Evolutionary conservation across 139 green algal genomes (phyloP).

Genomic region (Tetraselmis chui): DNA sequence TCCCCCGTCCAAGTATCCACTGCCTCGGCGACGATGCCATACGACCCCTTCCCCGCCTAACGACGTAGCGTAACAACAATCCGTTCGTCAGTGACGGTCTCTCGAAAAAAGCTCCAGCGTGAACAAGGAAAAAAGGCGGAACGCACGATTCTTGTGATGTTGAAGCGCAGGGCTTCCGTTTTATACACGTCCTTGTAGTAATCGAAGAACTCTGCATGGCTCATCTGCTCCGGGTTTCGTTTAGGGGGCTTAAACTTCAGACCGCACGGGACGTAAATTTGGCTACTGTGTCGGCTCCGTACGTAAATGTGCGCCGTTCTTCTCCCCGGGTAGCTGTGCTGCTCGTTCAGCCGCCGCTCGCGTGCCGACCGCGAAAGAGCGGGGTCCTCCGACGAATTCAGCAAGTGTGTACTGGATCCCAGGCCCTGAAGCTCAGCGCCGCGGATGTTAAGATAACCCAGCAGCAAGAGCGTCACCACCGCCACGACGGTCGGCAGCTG

Average conservation of each 20-base stretch:
- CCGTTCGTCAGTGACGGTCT: no score
- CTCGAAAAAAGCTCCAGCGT: no score
- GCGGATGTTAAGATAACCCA: not conserved
- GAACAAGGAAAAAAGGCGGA: no score
- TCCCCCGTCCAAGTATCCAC: not conserved
- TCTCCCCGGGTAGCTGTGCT: not conserved
- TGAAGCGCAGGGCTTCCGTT: not conserved
- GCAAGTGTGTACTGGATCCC: not conserved
- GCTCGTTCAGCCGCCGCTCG: not conserved
- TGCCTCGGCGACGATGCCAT: not conserved
- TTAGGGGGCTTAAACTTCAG: not conserved
- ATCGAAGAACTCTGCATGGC: not conserved
- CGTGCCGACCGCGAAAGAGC: not conserved
- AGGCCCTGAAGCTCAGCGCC: not conserved
- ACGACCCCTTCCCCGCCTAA: not conserved
- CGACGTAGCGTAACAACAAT: no score
- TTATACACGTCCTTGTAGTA: not conserved
- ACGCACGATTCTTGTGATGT: not conserved
- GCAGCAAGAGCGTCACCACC: not conserved
- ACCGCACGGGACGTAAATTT: not conserved
- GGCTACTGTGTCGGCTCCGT: not conserved
- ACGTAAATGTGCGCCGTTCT: not conserved
- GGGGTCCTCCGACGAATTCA: no score
- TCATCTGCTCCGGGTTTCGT: not conserved
- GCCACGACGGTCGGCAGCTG: not conserved